These are phyloP conservation scores for Solanum acaule DNA, from an alignment of 257 asterid species.

Conservation along the genomic window DNA sequence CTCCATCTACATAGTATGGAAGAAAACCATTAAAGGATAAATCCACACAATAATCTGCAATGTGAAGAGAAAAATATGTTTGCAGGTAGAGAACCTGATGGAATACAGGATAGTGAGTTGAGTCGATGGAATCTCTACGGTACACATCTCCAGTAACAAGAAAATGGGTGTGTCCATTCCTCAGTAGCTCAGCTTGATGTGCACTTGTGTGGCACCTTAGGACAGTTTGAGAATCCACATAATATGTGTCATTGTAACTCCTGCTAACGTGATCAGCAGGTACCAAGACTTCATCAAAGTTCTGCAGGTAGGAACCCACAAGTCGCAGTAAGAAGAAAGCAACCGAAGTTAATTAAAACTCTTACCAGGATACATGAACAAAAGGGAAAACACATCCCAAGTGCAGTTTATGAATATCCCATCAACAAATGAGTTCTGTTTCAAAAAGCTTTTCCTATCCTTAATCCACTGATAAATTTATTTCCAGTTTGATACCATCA, in stretches of 20 bases:
- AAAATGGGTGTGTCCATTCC: conserved; percentile 62
- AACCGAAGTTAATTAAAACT: background rate
- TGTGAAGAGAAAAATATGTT: background rate
- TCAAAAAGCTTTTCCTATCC: background rate
- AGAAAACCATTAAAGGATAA: background rate
- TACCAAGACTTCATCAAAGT: conserved; percentile 93
- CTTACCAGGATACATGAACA: background rate
- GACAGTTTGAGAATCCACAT: conserved; percentile 85
- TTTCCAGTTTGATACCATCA: background rate
- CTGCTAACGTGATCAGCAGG: conserved; percentile 85
- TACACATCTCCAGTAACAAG: conserved; percentile 95
- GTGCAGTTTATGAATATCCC: background rate
- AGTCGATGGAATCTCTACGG: conserved; percentile 90
- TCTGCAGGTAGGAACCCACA: conserved; percentile 37
- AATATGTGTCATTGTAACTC: conserved; percentile 88
- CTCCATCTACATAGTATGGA: conserved; percentile 61
- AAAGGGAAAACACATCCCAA: background rate
- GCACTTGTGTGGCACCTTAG: conserved; percentile 98
- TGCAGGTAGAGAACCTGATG: conserved; percentile 53
- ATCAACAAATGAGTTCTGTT: background rate
- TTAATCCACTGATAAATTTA: background rate
- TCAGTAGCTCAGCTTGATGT: conserved; percentile 84
- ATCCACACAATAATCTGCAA: background rate
- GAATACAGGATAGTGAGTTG: conserved; percentile 97
- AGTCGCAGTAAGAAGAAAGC: background rate